These are phyloP conservation scores for rapeseed (Brassica napus) DNA, from an alignment of 345 rosid genomes.

Conservation along the genomic window DNA sequence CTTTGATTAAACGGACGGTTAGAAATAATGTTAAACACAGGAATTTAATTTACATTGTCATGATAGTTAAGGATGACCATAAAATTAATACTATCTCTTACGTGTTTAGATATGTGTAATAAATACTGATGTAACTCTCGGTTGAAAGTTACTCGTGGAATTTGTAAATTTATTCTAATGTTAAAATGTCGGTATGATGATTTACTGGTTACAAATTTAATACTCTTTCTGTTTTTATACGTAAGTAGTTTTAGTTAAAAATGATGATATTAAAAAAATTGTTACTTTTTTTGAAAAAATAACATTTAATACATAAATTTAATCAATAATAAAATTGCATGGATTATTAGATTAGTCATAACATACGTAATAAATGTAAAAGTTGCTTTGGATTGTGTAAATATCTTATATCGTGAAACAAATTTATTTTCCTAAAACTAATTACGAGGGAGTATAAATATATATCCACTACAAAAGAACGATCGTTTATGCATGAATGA, in stretches of 20 bases:
- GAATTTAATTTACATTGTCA: conserved; percentile 23
- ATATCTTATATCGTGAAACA: no score
- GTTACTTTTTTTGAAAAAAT: no score
- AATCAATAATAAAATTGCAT: no score
- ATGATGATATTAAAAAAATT: no score
- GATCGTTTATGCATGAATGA: background rate
- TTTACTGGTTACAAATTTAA: background rate
- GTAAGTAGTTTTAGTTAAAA: no score
- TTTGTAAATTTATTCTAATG: conserved; percentile 7
- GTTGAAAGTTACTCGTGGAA: conserved; percentile 19
- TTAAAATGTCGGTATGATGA: background rate
- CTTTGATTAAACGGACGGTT: conserved; percentile 17
- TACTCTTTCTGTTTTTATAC: no score
- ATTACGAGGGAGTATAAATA: background rate
- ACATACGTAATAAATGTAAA: no score
- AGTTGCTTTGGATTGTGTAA: no score
- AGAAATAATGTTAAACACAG: background rate
- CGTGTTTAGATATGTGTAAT: conserved; percentile 21
- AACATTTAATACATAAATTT: no score
- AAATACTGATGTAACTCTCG: background rate
- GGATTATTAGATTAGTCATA: no score
- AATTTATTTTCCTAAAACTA: no score
- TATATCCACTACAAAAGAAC: background rate
- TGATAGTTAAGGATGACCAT: conserved; percentile 19
- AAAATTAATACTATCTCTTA: background rate